Percentiles rank a stretch among this genome's conserved stretches.
These are phyloP conservation scores for Casuarina cunninghamiana DNA, from an alignment of 306 rosid species.

Conservation along the genomic window DNA sequence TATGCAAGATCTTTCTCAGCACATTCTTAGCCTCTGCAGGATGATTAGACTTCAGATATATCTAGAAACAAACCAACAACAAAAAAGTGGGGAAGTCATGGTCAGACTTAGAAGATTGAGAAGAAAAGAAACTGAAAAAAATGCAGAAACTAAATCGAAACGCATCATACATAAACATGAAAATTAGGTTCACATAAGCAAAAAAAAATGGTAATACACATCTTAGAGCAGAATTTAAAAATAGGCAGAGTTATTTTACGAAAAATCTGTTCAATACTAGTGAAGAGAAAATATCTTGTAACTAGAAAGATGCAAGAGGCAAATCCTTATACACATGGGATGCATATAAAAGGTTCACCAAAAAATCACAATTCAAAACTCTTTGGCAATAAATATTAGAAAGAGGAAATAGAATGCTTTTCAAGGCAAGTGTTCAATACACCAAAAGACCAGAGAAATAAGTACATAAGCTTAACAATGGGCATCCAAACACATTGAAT, in stretches of 20 bases:
- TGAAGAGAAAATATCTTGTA: neutral
- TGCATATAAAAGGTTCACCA: neutral
- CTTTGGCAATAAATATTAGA: neutral
- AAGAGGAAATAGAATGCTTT: neutral
- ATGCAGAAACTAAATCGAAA: slow-evolving; percentile 6
- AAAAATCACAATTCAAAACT: neutral
- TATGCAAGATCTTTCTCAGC: slow-evolving; percentile 79
- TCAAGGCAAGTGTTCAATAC: neutral
- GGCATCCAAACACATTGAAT: neutral
- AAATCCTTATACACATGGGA: neutral
- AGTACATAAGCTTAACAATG: neutral
- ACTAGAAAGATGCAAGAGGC: neutral
- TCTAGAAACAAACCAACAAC: slow-evolving; percentile 32
- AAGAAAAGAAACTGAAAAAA: slow-evolving; percentile 15
- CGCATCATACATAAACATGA: neutral
- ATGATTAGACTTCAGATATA: slow-evolving; percentile 62
- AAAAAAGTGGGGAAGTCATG: slow-evolving; percentile 21
- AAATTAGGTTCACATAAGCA: neutral
- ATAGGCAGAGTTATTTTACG: neutral
- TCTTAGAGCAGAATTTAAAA: neutral
- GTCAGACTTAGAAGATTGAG: slow-evolving; percentile 18
- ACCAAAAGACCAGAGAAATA: neutral
- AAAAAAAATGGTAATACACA: neutral
- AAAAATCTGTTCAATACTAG: neutral
- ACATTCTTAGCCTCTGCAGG: slow-evolving; percentile 68